Percentiles rank a stretch among this genome's conserved stretches.
Evolutionary conservation across 192 early-diverging fungal genomes (phyloP).

Genomic region (Coemansia sp.): DNA sequence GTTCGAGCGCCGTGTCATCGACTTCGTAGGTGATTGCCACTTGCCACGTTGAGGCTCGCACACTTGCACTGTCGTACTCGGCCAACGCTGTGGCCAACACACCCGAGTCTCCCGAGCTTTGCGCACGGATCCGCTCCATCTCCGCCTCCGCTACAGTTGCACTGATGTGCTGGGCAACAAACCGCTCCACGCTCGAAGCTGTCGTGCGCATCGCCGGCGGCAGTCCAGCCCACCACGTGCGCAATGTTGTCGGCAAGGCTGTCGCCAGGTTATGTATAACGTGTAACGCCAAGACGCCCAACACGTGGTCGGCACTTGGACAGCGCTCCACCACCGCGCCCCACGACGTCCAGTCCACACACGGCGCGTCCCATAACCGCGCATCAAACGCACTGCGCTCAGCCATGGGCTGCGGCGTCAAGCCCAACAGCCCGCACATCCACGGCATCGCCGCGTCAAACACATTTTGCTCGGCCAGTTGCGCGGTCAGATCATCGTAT

Average conservation of each 20-base stretch:
- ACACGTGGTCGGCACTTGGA: constrained; percentile 19
- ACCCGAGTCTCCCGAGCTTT: not conserved
- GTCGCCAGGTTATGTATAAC: constrained; percentile 17
- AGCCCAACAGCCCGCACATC: constrained; percentile 38
- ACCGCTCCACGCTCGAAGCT: constrained; percentile 30
- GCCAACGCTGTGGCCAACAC: constrained; percentile 24
- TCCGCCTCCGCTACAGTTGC: constrained; percentile 13
- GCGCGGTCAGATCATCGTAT: constrained; percentile 23
- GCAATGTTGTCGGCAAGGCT: constrained; percentile 32
- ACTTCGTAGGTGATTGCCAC: constrained; percentile 39
- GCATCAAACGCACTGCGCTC: constrained; percentile 4
- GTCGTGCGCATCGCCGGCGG: constrained; percentile 27
- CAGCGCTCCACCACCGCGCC: constrained; percentile 11
- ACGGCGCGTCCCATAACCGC: constrained; percentile 21
- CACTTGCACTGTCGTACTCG: constrained; percentile 36
- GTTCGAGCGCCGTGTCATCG: constrained; percentile 51
- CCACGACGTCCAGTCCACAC: constrained; percentile 37
- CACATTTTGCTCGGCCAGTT: constrained; percentile 5
- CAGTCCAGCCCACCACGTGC: constrained; percentile 45
- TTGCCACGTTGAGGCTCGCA: constrained; percentile 21
- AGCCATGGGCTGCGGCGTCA: not conserved
- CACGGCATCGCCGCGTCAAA: constrained; percentile 43
- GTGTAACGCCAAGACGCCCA: constrained; percentile 32
- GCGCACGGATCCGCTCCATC: constrained; percentile 24
- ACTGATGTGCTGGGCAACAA: constrained; percentile 21